phyloP scores from a whole-genome alignment of 1,139 yeast genomes.

The Sugiyamaella pinicola region DNA sequence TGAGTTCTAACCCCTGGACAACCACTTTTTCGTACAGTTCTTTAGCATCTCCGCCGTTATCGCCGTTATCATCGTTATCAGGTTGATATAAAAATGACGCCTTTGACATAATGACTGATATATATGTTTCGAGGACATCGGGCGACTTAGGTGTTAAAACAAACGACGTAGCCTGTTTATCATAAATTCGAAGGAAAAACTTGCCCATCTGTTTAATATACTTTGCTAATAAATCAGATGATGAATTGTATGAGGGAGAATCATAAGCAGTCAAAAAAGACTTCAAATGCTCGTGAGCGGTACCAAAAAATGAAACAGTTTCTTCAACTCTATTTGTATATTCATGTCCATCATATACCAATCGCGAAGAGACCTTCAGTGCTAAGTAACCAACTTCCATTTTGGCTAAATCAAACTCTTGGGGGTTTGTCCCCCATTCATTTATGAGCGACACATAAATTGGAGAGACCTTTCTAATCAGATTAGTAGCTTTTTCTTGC shows the following conservation, averaged over 20 bases:
- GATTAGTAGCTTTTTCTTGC: constrained; percentile 66
- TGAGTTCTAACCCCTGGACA: constrained; percentile 66
- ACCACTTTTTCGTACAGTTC: constrained; percentile 77
- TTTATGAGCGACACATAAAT: constrained; percentile 62
- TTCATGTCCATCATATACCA: constrained; percentile 76
- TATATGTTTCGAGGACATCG: constrained; percentile 58
- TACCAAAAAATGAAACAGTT: constrained; percentile 60
- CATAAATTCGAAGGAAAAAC: constrained; percentile 60
- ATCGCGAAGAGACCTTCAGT: constrained; percentile 71
- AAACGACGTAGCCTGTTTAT: constrained; percentile 68
- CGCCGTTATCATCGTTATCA: constrained; percentile 39
- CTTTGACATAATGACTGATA: constrained; percentile 61
- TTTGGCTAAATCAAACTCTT: constrained; percentile 37
- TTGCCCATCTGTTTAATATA: constrained; percentile 78
- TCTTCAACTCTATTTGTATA: constrained; percentile 62
- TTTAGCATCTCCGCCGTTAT: constrained; percentile 53
- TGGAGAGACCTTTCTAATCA: constrained; percentile 61
- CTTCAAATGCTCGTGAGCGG: constrained; percentile 63
- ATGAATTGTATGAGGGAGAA: constrained; percentile 37
- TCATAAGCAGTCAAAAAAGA: constrained; percentile 58
- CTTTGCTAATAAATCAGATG: constrained; percentile 63
- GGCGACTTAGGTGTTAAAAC: constrained; percentile 66
- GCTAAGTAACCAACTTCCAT: constrained; percentile 78
- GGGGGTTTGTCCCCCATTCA: constrained; percentile 53
- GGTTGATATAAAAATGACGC: constrained; percentile 59